phyloP scores from a whole-genome alignment of 2,329 filamentous ascomycete genomes.

The Aureobasidium melanogenum region DNA sequence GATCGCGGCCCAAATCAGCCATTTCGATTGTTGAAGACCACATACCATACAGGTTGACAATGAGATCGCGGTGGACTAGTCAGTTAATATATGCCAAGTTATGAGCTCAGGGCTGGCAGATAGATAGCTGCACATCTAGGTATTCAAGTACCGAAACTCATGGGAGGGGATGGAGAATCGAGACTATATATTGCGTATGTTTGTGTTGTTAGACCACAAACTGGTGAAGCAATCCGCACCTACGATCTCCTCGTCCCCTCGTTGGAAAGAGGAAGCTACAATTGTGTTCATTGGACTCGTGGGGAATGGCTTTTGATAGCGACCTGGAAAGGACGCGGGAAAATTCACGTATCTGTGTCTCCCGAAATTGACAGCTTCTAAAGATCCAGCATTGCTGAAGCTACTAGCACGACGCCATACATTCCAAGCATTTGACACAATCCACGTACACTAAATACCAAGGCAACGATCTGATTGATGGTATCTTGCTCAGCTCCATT shows the following conservation, averaged over 20 bases:
- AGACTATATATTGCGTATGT: neutral
- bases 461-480: neutral
- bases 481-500: no score
- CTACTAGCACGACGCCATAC: neutral
- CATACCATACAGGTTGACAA: neutral
- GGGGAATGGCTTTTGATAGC: no score
- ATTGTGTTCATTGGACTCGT: no score
- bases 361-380: no score
- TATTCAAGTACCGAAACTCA: neutral
- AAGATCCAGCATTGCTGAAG: neutral
- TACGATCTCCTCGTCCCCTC: neutral
- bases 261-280: no score
- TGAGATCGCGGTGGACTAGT: neutral
- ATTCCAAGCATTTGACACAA: neutral
- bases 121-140: no score
- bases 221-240: neutral
- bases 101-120: neutral
- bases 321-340: neutral
- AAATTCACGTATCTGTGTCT: no score
- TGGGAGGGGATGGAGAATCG: neutral
- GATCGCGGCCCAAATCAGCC: neutral
- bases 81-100: neutral
- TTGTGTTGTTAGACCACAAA: neutral
- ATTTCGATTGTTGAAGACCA: neutral
- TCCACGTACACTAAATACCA: neutral